Conservation (phyloP, 148 eudicot genomes). For the Silene conica region DNA sequence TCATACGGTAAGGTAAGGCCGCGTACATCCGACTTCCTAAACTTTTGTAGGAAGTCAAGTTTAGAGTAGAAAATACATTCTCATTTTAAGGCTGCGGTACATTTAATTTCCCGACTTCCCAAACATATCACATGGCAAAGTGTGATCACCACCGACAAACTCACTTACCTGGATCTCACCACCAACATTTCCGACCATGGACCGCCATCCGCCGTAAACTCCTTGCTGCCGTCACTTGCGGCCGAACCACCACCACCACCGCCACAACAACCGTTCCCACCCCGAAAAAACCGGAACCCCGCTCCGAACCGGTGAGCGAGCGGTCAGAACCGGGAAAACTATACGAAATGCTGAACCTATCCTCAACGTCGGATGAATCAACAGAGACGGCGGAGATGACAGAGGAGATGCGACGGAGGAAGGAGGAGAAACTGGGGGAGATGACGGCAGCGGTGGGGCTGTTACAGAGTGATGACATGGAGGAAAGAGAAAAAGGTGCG, state of each 20-base stretch:
- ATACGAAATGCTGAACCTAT: conserved; percentile 51
- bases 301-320: conserved; percentile 1
- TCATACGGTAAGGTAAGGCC: neutral
- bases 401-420: conserved; percentile 31
- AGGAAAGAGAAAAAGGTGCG: conserved; percentile 50
- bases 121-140: conserved; percentile 15
- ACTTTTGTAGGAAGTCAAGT: neutral
- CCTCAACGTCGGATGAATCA: conserved; percentile 29
- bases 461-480: conserved; percentile 32
- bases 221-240: conserved; percentile 13
- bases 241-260: conserved; percentile 5
- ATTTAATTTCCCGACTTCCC: neutral
- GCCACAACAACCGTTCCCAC: neutral
- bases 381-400: conserved; percentile 5
- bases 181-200: conserved; percentile 32
- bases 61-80: neutral
- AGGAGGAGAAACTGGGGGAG: conserved; percentile 55
- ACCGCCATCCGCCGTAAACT: conserved; percentile 37
- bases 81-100: neutral
- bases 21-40: neutral
- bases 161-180: conserved; percentile 12
- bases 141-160: conserved; percentile 31
- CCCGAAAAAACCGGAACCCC: conserved; percentile 2
- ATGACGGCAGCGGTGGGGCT: conserved; percentile 46
- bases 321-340: conserved; percentile 38